Evolutionary conservation across 2,329 filamentous ascomycete genomes (phyloP).

Genomic region (Metarhizium humberi): DNA sequence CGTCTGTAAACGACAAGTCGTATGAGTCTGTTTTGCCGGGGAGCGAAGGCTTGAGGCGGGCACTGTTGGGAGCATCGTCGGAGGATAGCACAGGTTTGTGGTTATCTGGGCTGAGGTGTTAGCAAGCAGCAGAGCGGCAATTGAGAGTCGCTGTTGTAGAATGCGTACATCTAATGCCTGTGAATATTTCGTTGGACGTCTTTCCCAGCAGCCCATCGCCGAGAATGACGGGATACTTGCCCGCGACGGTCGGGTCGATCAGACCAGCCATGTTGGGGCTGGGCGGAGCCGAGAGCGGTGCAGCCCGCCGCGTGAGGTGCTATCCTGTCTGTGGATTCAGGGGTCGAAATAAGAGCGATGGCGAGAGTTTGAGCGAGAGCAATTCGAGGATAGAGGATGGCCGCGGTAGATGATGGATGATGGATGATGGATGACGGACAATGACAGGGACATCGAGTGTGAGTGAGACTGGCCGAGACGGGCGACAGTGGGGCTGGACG

Average conservation of each 20-base stretch:
- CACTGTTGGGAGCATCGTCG: conserved; percentile 35
- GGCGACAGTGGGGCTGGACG: not conserved
- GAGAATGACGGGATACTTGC: conserved; percentile 54
- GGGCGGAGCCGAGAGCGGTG: not conserved
- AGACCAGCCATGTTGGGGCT: conserved; percentile 24
- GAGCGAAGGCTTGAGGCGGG: conserved; percentile 42
- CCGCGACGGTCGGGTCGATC: conserved; percentile 51
- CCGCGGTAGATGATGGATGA: too few relatives aligned
- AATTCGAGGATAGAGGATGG: too few relatives aligned
- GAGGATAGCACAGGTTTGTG: conserved; percentile 48
- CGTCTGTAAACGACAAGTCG: conserved; percentile 45
- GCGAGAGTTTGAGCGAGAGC: too few relatives aligned
- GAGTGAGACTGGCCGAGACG: too few relatives aligned
- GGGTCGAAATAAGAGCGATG: not conserved
- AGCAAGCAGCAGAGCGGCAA: conserved; percentile 17
- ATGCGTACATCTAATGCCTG: conserved; percentile 48
- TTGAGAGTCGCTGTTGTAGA: conserved; percentile 22
- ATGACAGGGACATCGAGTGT: too few relatives aligned
- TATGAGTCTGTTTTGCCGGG: conserved; percentile 42
- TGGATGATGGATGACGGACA: too few relatives aligned
- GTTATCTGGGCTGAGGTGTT: conserved; percentile 38
- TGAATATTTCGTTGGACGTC: conserved; percentile 48
- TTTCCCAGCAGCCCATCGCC: conserved; percentile 52
- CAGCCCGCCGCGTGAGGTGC: not conserved
- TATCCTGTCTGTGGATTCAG: not conserved